Conservation (phyloP, 192 early-diverging fungal genomes). For the Chytriomyces hyalinus region DNA sequence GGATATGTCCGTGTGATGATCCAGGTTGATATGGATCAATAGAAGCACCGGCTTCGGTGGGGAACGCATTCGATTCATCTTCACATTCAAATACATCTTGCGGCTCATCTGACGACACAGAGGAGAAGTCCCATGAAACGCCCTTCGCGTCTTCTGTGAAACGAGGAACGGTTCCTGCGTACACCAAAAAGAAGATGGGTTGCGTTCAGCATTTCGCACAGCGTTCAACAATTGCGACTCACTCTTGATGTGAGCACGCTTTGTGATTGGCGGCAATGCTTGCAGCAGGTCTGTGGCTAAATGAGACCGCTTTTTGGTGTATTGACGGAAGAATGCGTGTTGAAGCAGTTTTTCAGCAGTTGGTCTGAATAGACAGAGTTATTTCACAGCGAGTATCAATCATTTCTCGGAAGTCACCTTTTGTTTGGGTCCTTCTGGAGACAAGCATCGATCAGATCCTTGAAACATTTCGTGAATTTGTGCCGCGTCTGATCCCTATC, state of each 20-base stretch:
- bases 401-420: conserved; percentile 38
- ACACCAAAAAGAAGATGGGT: not conserved
- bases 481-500: conserved; percentile 74
- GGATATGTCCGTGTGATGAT: not conserved
- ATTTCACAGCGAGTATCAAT: not conserved
- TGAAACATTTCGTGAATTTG: conserved; percentile 77
- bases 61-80: conserved; percentile 13
- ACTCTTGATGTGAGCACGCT: conserved; percentile 66
- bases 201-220: not conserved
- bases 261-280: conserved; percentile 70
- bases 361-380: conserved; percentile 58
- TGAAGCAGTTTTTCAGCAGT: conserved; percentile 75
- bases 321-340: conserved; percentile 79
- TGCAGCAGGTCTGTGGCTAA: conserved; percentile 62
- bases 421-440: conserved; percentile 79
- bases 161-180: conserved; percentile 23
- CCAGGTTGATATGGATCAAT: conserved; percentile 26
- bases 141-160: conserved; percentile 41
- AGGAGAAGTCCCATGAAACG: conserved; percentile 72
- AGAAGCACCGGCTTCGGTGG: conserved; percentile 10
- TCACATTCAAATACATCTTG: not conserved
- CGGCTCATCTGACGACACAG: not conserved
- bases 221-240: not conserved
- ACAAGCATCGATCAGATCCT: conserved; percentile 87
- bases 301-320: conserved; percentile 70